Evolutionary conservation across 768 basidiomycete species (phyloP), one percentile per base, ranked within the genome.

Genomic region (Asterophora lycoperdoides): DNA sequence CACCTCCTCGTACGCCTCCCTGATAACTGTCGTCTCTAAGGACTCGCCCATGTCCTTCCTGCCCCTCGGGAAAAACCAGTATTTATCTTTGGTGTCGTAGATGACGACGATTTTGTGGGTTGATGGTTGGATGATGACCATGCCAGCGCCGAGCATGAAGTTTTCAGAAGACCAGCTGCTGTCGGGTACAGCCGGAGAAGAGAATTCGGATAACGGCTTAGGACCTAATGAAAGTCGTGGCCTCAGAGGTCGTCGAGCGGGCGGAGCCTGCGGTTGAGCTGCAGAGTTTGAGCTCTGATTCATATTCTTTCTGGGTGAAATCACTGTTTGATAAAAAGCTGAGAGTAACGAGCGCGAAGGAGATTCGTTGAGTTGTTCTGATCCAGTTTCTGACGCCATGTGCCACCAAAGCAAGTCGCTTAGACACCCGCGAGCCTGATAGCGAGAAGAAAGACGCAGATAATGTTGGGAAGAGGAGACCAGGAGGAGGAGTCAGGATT

Each of bases 1-100:
- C 49, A 81, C 83, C 76, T 85, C 83, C 59, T 86, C 83, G 58
- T 81, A 78, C 4, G 79, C 83, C 64, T 86, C 84, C 38, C 84
- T 66, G 34, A 85, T 61, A 0, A 79, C 83, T 0, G 83, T 60
- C 39, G 73, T 61, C 58, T 84, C 83, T 20, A 84, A 60, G 2
- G 73, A 75, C 67, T 87, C 84, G 5, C 81, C 82, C 0, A 78
- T 55, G 60, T 87, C 84, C 61, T 86, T 87, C 39, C 84, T 64
- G 7, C 84, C 84, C 43, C 73, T 73, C 0, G 84, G 84, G 3
- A 85, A 68, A 60, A 85, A 83, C 74, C 74, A 85, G n/a, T 66
- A 59, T 7, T 67, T 60, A 28, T 45, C 47, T 33, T 52, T 37
- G 0, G 52, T 58, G 46, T 81, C 78, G 42, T 72, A 64, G 0